Evolutionary conservation across 305 asterid genomes (phyloP).

Genomic region (Stenogyne calaminthoides): DNA sequence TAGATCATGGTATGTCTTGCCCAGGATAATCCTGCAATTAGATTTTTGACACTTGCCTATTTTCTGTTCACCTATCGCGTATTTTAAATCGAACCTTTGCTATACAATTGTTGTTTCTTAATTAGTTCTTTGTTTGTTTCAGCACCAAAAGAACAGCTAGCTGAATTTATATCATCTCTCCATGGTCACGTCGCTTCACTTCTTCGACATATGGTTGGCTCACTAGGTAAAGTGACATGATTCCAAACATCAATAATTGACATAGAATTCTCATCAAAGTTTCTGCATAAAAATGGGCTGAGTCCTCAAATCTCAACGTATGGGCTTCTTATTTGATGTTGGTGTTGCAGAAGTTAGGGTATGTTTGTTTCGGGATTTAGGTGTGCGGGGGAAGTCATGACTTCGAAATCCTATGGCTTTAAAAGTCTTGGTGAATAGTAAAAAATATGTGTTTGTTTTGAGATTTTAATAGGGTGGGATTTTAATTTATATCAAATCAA

Average conservation of each 20-base stretch:
- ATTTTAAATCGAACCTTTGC: not conserved
- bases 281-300: not conserved
- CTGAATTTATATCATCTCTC: constrained; percentile 77
- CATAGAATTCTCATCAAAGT: not conserved
- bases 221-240: constrained; percentile 64
- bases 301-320: not conserved
- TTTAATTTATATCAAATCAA: too few relatives aligned
- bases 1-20: constrained; percentile 68
- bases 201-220: constrained; percentile 92
- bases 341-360: not conserved
- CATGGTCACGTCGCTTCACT: constrained; percentile 92
- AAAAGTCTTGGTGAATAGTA: too few relatives aligned
- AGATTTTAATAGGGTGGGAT: too few relatives aligned
- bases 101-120: constrained; percentile 13
- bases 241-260: constrained; percentile 7
- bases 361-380: too few relatives aligned
- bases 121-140: constrained; percentile 15
- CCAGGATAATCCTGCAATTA: not conserved
- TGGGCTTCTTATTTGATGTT: not conserved
- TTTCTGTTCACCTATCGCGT: not conserved
- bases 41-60: not conserved
- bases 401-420: too few relatives aligned
- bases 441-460: too few relatives aligned
- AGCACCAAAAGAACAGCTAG: constrained; percentile 88
- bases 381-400: too few relatives aligned